Conservation (phyloP, 768 basidiomycete species). For the Neoboletus subvelutipes region DNA sequence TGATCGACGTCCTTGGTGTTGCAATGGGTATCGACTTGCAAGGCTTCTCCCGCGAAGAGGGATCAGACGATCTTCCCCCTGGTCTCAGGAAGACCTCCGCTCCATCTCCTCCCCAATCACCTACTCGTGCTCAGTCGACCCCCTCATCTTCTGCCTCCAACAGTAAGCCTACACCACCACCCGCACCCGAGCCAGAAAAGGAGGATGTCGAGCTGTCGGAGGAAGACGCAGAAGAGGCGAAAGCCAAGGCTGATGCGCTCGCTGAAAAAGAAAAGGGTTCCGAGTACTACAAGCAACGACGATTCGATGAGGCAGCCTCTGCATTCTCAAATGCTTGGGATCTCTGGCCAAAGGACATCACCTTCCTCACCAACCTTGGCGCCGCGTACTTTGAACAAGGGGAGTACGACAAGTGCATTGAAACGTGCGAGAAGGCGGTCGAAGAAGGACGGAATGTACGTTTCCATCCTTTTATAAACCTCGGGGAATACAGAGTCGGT, state of each 20-base stretch:
- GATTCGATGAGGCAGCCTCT: constrained; percentile 73
- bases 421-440: constrained; percentile 92
- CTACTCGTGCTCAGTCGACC: constrained; percentile 32
- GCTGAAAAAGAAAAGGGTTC: constrained; percentile 76
- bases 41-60: constrained; percentile 81
- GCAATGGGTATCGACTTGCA: constrained; percentile 93
- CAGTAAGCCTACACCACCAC: constrained; percentile 38
- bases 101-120: constrained; percentile 24
- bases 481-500: background rate
- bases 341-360: constrained; percentile 87
- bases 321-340: constrained; percentile 92
- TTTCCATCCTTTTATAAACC: background rate
- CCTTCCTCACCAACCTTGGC: constrained; percentile 86
- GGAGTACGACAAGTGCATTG: constrained; percentile 87
- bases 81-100: constrained; percentile 40
- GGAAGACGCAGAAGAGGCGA: constrained; percentile 66
- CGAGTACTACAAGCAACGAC: constrained; percentile 82
- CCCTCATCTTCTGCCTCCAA: constrained; percentile 45
- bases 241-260: constrained; percentile 74
- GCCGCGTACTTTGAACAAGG: constrained; percentile 95
- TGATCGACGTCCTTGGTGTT: constrained; percentile 92
- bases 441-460: constrained; percentile 85
- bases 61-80: constrained; percentile 75
- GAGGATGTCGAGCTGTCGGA: constrained; percentile 69
- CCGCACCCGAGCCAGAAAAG: constrained; percentile 40